A percentile compares a stretch with the other conserved stretches of the same genome.
phyloP scores from a whole-genome alignment of 2,329 filamentous ascomycete species.

The Byssoonygena ceratinophila region DNA sequence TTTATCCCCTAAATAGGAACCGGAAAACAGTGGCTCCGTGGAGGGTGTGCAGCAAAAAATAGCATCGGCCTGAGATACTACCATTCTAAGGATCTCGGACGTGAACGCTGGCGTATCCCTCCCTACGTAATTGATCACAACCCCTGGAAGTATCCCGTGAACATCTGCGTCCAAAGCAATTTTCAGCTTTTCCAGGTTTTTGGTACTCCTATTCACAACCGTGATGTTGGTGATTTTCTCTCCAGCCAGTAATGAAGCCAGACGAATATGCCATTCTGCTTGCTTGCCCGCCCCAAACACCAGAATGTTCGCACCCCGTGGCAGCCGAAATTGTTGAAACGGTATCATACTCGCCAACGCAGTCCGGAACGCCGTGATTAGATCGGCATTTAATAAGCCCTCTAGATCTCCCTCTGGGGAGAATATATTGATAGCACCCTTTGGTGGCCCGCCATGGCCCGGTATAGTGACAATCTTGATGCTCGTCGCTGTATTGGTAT shows the following conservation, averaged over 20 bases:
- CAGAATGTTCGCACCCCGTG: conserved; percentile 29
- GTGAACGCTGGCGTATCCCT: background rate
- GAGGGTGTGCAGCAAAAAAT: conserved; percentile 44
- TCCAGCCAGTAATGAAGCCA: conserved; percentile 40
- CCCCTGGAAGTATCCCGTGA: conserved; percentile 28
- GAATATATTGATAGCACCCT: conserved; percentile 61
- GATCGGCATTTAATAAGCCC: conserved; percentile 61
- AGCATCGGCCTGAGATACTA: conserved; percentile 31
- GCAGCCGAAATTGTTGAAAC: conserved; percentile 38
- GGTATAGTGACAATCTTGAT: conserved; percentile 62
- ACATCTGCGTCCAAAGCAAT: conserved; percentile 26
- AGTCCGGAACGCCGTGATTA: conserved; percentile 71
- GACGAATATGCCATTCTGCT: conserved; percentile 42
- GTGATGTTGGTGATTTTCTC: conserved; percentile 52
- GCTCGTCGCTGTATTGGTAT: conserved; percentile 48
- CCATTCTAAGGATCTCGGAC: conserved; percentile 21
- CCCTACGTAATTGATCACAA: conserved; percentile 16
- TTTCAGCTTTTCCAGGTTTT: conserved; percentile 46
- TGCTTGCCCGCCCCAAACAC: conserved; percentile 43
- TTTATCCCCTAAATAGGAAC: conserved; percentile 26
- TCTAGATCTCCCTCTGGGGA: conserved; percentile 50
- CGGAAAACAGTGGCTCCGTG: conserved; percentile 35
- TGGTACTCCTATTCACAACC: conserved; percentile 59
- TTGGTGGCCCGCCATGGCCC: conserved; percentile 39
- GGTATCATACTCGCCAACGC: conserved; percentile 61